Percentiles rank a stretch among this genome's conserved stretches.
These are phyloP conservation scores for Fusarium algeriense DNA, from an alignment of 2,329 filamentous ascomycete genomes.

Conservation along the genomic window DNA sequence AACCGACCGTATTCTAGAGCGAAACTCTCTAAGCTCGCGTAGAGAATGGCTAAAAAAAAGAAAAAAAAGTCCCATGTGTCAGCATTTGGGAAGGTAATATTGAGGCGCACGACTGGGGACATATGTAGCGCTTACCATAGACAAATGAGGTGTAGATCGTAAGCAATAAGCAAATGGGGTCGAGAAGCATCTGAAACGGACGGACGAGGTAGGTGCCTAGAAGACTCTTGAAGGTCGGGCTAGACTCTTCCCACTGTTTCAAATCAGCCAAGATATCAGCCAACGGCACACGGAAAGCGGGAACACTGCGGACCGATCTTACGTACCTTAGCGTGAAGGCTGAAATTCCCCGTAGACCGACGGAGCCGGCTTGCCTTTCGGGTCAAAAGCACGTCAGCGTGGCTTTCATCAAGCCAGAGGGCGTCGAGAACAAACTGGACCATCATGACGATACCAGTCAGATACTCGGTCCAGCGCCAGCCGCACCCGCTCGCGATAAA, in stretches of 20 bases:
- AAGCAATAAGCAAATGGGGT: neutral
- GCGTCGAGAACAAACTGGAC: neutral
- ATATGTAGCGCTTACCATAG: neutral
- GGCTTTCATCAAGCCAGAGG: neutral
- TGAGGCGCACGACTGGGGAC: neutral
- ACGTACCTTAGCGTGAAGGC: conserved; percentile 2
- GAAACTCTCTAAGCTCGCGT: neutral
- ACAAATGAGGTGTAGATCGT: conserved; percentile 6
- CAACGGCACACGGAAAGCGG: neutral
- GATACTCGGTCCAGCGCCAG: conserved; percentile 1
- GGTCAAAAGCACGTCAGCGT: neutral
- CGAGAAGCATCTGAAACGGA: conserved; percentile 6
- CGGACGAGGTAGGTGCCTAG: conserved; percentile 1
- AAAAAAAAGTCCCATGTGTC: neutral
- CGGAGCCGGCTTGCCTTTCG: neutral
- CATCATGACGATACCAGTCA: neutral
- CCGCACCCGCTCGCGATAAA: neutral
- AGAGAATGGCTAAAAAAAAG: neutral
- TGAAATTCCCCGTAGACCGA: conserved; percentile 3
- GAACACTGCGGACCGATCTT: neutral
- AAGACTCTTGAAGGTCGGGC: neutral
- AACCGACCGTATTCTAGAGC: neutral
- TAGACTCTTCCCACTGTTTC: conserved; percentile 4
- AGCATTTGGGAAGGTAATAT: neutral
- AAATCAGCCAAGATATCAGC: neutral